These are phyloP conservation scores for Aspergillus viridinutans DNA, from an alignment of 2,329 filamentous ascomycete genomes.

Conservation along the genomic window DNA sequence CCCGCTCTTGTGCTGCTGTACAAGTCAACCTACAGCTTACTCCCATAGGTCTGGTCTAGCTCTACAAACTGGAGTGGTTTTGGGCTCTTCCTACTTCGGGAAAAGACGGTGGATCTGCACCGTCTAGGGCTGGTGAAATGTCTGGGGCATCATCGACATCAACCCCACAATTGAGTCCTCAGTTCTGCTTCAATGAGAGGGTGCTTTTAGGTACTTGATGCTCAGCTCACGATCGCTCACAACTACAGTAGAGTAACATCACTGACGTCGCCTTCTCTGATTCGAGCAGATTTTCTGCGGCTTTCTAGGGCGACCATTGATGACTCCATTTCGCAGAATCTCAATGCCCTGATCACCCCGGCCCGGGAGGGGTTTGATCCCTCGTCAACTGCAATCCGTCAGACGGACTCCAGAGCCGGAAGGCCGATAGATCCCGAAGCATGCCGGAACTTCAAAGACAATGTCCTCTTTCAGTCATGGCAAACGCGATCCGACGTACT, in stretches of 20 bases:
- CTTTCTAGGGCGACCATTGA: conserved; percentile 80
- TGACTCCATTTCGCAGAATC: conserved; percentile 87
- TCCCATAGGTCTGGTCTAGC: neutral
- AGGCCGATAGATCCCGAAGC: conserved; percentile 56
- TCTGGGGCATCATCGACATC: conserved; percentile 34
- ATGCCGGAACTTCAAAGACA: conserved; percentile 69
- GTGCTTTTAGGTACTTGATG: conserved; percentile 59
- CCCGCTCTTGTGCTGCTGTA: neutral
- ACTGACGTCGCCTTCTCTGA: conserved; percentile 6
- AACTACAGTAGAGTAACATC: neutral
- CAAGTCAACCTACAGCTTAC: neutral
- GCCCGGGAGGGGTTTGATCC: conserved; percentile 71
- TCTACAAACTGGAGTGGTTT: conserved; percentile 39
- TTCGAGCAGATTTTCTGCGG: conserved; percentile 73
- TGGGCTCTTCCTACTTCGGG: conserved; percentile 27
- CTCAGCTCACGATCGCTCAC: neutral
- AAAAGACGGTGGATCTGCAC: conserved; percentile 19
- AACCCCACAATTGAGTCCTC: conserved; percentile 59
- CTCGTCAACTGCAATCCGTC: conserved; percentile 64
- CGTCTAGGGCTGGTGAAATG: conserved; percentile 31
- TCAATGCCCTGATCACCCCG: conserved; percentile 83
- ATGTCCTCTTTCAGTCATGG: conserved; percentile 85
- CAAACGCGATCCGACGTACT: conserved; percentile 75
- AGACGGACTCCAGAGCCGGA: conserved; percentile 46
- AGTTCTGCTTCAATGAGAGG: conserved; percentile 72